Evolutionary conservation across 2,329 filamentous ascomycete genomes (phyloP), one percentile per base, ranked within the genome.

Genomic region (Diplodia intermedia): DNA sequence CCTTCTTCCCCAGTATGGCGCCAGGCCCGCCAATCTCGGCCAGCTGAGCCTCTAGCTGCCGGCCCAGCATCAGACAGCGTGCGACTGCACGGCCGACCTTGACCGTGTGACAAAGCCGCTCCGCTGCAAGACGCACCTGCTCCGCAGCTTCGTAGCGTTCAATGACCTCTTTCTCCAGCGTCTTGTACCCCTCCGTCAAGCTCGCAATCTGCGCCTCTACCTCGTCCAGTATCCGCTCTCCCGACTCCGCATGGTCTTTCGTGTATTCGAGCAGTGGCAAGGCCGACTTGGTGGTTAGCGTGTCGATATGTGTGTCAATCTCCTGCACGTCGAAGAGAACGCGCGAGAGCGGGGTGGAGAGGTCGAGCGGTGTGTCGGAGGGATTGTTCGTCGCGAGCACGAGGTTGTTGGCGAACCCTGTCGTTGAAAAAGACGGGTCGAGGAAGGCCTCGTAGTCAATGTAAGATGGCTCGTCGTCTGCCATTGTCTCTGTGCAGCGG

Each of bases 301-400:
- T 87, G 78, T 99, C 93, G 71, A 99, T 97, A 77, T 97, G 93
- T 0, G 94, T 97, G 80, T 98, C 94, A 72, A 99, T 91, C 80
- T 98, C 95, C 77, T 98, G 95, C 3, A 95, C 90, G 80, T 99
- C 95, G 80, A 99, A 99, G 7, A 98, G 88, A 5, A 97, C 94
- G 66, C 93, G 89, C 5, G 94, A 97, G 57, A 99, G 86, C 2
- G 95, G 94, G 18, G 95, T 98, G 6, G 93, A 94, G 68, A 99
- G 90, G 79, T 99, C 95, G 74, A 98, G 87, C 7, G 93, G 91
- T 1, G 90, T 90, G 80, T 98, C 95, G 72, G 90, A 92, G 69
- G 93, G 86, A 81, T 97, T 97, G 83, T 98, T 98, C 67, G 94
- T 98, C 49, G 90, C 86, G 68, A 94, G 88, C 60, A 98, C 91